phyloP scores from a whole-genome alignment of 2,329 filamentous ascomycete species.

The Cadophora sp. region DNA sequence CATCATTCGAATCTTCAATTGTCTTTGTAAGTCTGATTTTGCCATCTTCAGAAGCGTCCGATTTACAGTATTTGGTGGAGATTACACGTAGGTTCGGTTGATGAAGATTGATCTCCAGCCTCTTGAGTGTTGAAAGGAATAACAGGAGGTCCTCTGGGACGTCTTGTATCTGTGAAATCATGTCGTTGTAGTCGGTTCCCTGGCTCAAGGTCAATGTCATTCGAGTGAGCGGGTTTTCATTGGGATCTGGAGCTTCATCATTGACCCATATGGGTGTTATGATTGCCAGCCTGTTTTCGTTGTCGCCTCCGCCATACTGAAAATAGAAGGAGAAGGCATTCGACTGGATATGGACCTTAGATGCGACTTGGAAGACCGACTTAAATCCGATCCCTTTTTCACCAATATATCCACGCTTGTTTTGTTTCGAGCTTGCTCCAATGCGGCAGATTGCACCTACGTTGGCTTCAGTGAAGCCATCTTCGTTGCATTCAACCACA shows the following conservation, averaged over 20 bases:
- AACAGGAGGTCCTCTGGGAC: background rate
- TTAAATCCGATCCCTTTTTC: conserved; percentile 50
- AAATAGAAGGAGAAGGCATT: conserved; percentile 34
- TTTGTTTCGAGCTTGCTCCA: background rate
- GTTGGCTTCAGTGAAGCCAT: background rate
- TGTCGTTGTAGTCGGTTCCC: conserved; percentile 4
- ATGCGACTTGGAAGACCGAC: conserved; percentile 45
- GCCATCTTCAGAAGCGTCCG: background rate
- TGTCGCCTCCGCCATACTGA: conserved; percentile 18
- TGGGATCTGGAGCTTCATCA: conserved; percentile 13
- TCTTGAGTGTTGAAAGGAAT: background rate
- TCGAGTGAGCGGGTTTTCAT: conserved; percentile 16
- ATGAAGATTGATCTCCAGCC: background rate
- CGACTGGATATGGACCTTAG: conserved; percentile 49
- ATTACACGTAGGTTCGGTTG: background rate
- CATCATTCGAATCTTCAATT: conserved; percentile 8
- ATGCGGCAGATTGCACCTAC: background rate
- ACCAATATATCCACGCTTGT: conserved; percentile 41
- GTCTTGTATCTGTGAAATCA: conserved; percentile 8
- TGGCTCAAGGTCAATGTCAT: conserved; percentile 10
- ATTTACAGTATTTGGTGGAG: conserved; percentile 6
- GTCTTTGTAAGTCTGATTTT: conserved; percentile 5
- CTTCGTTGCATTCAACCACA: background rate
- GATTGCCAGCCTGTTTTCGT: background rate
- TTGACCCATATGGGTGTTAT: conserved; percentile 16